Conservation (phyloP, 345 rosid species). For the Euphorbia tirucalli region DNA sequence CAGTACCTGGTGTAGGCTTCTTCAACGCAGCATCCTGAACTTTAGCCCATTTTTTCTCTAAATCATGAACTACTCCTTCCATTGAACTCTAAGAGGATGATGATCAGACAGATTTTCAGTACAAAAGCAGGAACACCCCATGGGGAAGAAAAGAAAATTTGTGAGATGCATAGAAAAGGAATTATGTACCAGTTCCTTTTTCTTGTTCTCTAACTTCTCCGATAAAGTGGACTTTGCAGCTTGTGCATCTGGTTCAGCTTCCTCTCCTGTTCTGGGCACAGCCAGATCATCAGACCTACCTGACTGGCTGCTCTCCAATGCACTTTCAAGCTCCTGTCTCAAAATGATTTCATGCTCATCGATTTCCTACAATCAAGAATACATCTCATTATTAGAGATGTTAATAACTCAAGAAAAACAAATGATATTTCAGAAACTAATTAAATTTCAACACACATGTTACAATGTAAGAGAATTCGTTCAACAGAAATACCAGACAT, state of each 20-base stretch:
- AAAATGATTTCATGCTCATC: conserved; percentile 51
- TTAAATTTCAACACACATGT: not conserved
- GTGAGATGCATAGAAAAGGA: conserved; percentile 12
- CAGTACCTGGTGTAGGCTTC: conserved; percentile 83
- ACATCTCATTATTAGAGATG: not conserved
- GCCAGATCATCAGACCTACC: conserved; percentile 32
- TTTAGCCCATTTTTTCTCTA: conserved; percentile 69
- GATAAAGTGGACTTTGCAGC: conserved; percentile 39
- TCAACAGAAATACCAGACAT: no score
- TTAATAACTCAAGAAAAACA: not conserved
- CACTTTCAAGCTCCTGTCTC: conserved; percentile 50
- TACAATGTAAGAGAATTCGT: not conserved
- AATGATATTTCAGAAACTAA: not conserved
- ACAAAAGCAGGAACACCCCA: not conserved
- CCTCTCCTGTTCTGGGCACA: conserved; percentile 28
- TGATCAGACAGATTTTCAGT: conserved; percentile 25
- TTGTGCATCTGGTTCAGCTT: conserved; percentile 43
- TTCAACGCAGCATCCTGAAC: conserved; percentile 66
- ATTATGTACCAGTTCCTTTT: conserved; percentile 57
- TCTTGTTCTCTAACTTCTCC: conserved; percentile 71
- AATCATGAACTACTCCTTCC: conserved; percentile 64
- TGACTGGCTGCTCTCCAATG: conserved; percentile 29
- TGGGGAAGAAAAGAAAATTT: conserved; percentile 2
- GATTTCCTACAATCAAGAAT: conserved; percentile 52
- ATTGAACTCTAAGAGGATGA: conserved; percentile 55